These are phyloP conservation scores for Paecilomyces niveus DNA, from an alignment of 2,329 filamentous ascomycete genomes.

Conservation along the genomic window DNA sequence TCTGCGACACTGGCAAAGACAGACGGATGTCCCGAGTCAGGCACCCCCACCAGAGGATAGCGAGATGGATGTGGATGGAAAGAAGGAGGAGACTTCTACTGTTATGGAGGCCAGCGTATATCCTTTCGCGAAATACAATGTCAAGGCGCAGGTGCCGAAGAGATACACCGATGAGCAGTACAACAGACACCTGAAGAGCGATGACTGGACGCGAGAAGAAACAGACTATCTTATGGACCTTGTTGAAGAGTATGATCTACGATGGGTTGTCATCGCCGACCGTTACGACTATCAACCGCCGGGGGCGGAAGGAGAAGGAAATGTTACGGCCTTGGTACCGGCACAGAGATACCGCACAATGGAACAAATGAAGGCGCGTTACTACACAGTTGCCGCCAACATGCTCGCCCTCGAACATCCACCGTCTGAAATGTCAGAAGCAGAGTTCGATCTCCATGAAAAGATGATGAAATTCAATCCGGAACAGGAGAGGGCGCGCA, in stretches of 20 bases:
- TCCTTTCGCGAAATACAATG: conserved; percentile 79
- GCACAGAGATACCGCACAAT: conserved; percentile 55
- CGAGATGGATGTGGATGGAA: conserved; percentile 31
- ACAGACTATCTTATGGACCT: conserved; percentile 82
- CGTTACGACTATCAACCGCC: conserved; percentile 65
- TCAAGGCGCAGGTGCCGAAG: conserved; percentile 66
- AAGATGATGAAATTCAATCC: conserved; percentile 83
- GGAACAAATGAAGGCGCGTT: conserved; percentile 86
- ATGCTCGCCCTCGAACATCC: conserved; percentile 77
- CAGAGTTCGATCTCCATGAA: conserved; percentile 77
- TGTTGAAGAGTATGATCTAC: conserved; percentile 71
- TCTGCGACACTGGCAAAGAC: conserved; percentile 74
- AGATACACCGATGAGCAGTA: conserved; percentile 83
- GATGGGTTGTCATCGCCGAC: conserved; percentile 89
- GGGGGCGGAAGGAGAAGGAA: conserved; percentile 17
- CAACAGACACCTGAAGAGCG: conserved; percentile 61
- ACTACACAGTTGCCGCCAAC: conserved; percentile 77
- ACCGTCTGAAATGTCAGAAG: conserved; percentile 75
- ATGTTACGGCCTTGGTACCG: conserved; percentile 27
- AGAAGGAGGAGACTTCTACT: conserved; percentile 29
- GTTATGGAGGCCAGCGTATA: conserved; percentile 33
- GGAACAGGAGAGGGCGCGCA: conserved; percentile 68
- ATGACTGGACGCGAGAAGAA: conserved; percentile 85
- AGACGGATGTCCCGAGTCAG: conserved; percentile 42
- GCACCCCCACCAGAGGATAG: conserved; percentile 28